Conservation (phyloP, 148 eudicot genomes). For the Camellia lanceoleosa region DNA sequence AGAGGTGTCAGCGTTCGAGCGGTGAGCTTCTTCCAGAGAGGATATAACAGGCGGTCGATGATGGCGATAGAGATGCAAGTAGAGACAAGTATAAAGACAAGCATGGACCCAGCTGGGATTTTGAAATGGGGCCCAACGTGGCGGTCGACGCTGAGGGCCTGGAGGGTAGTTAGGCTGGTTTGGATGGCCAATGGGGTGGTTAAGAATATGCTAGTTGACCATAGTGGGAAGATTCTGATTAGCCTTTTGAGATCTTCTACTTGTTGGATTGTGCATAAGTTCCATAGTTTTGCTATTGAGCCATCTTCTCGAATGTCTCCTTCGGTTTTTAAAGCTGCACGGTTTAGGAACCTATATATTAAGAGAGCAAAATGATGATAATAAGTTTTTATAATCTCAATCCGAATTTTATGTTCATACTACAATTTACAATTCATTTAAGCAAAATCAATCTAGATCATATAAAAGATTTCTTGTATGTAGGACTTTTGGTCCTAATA, state of each 20-base stretch:
- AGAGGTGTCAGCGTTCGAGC: conserved; percentile 27
- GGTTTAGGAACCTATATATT: conserved; percentile 39
- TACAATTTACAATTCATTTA: too few species aligned
- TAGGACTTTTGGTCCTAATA: too few species aligned
- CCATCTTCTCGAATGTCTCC: conserved; percentile 26
- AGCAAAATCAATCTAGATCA: too few species aligned
- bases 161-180: conserved; percentile 45
- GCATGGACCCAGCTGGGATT: conserved; percentile 35
- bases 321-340: conserved; percentile 35
- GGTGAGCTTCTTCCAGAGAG: conserved; percentile 25
- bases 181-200: conserved; percentile 49
- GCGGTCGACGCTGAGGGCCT: conserved; percentile 52
- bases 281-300: conserved; percentile 31
- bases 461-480: too few species aligned
- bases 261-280: conserved; percentile 36
- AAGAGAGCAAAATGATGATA: neutral
- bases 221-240: conserved; percentile 56
- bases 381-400: neutral
- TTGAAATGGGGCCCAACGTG: conserved; percentile 38
- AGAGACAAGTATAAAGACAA: conserved; percentile 26
- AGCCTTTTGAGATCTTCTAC: conserved; percentile 44
- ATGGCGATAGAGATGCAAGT: conserved; percentile 24
- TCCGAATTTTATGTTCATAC: neutral
- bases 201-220: conserved; percentile 63
- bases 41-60: conserved; percentile 25